phyloP scores from a whole-genome alignment of 805 yeast genomes.

The Saturnispora silvae region DNA sequence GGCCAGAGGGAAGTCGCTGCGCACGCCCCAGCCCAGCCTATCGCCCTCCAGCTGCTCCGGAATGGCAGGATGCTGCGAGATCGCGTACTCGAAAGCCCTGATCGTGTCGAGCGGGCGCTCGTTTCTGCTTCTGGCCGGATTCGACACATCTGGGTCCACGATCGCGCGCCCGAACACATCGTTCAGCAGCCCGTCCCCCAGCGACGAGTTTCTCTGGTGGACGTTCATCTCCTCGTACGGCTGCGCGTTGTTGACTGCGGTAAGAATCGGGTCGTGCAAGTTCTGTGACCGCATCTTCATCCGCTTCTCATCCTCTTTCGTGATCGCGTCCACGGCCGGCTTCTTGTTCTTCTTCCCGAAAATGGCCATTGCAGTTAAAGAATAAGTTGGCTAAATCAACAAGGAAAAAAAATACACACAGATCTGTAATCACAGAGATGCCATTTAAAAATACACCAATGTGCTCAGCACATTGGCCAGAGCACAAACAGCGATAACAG shows the following conservation, averaged over 20 bases:
- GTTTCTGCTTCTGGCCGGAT: constrained; percentile 87
- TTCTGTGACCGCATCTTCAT: constrained; percentile 58
- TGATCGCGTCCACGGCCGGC: constrained; percentile 27
- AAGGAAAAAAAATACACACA: background rate
- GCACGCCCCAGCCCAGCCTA: constrained; percentile 74
- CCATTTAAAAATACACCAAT: no score
- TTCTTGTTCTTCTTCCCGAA: constrained; percentile 30
- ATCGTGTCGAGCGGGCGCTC: constrained; percentile 97
- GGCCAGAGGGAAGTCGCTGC: constrained; percentile 61
- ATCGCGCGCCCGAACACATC: constrained; percentile 87
- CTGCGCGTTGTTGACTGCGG: constrained; percentile 91
- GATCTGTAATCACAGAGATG: no score
- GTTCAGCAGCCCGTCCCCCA: constrained; percentile 37
- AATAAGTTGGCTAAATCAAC: no score
- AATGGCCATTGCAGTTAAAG: constrained; percentile 34
- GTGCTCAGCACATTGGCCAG: no score
- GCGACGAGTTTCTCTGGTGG: constrained; percentile 27
- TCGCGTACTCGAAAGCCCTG: constrained; percentile 85
- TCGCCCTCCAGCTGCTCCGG: constrained; percentile 74
- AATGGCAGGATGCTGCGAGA: constrained; percentile 76
- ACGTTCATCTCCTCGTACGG: constrained; percentile 66
- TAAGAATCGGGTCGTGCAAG: constrained; percentile 80
- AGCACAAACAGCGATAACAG: no score
- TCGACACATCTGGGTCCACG: constrained; percentile 70
- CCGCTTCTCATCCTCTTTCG: constrained; percentile 41